Conservation (phyloP, 805 yeast genomes). For the Metschnikowia gruessii region DNA sequence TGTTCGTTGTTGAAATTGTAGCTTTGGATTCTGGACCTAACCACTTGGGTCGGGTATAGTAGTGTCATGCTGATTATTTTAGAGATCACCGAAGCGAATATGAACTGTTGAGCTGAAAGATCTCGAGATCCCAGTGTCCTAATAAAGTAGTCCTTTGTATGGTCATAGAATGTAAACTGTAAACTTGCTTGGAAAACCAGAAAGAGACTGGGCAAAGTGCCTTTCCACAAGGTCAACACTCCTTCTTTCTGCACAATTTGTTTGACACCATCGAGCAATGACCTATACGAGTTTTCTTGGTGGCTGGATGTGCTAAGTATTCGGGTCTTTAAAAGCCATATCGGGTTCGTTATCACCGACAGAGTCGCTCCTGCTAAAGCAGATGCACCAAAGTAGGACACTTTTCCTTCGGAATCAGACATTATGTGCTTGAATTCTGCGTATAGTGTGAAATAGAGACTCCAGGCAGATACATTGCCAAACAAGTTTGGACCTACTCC, state of each 20-base stretch:
- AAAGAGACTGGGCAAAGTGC: conserved; percentile 68
- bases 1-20: conserved; percentile 22
- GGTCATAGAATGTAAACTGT: conserved; percentile 83
- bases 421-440: conserved; percentile 48
- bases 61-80: conserved; percentile 65
- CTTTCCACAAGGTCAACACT: conserved; percentile 61
- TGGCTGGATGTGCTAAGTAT: conserved; percentile 57
- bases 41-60: conserved; percentile 82
- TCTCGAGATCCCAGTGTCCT: conserved; percentile 17
- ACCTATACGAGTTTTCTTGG: conserved; percentile 52
- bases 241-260: conserved; percentile 57
- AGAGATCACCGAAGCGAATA: conserved; percentile 63
- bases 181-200: conserved; percentile 88
- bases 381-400: conserved; percentile 36
- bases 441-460: conserved; percentile 77
- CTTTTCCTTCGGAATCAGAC: conserved; percentile 17
- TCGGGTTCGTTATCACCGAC: conserved; percentile 79
- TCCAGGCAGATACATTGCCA: conserved; percentile 90
- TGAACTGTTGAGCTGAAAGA: conserved; percentile 53
- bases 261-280: conserved; percentile 53
- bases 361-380: conserved; percentile 70
- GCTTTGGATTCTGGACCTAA: conserved; percentile 71
- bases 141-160: conserved; percentile 48
- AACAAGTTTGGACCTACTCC: conserved; percentile 77
- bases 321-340: conserved; percentile 94